Evolutionary conservation across 2,329 filamentous ascomycete genomes (phyloP), one percentile per base, ranked within the genome.

Genomic region (Fusarium burgessii): DNA sequence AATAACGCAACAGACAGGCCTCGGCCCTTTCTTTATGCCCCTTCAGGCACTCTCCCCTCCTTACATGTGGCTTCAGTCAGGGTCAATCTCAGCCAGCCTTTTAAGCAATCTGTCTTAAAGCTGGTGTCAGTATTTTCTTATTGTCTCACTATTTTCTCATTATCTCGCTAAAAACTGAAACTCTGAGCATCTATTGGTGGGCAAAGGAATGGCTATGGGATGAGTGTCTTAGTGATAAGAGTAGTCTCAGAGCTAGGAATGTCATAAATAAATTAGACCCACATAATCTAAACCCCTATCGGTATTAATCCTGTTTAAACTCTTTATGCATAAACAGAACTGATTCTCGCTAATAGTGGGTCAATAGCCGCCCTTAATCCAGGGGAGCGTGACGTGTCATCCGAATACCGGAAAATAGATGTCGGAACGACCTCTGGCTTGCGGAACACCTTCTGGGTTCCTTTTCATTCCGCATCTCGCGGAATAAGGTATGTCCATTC

Each of bases 401-500:
- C 45, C 29, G 15, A 49, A 33, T 49, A 33, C 14, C 7, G 10
- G 10, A 4, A 33, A 10, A 12, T 8, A 1, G 18, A 3, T 20
- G 13, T 9, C n/a, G 5, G 11, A 7, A 17, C 15, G 0, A 23
- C 32, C 11, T 49, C 29, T 33, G 15, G 5, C 14, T 17, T 17
- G 10, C 15, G 6, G 20, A 18, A 6, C 29, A 18, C 18, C 29
- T 49, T 32, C 27, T n/a, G 7, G 27, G 32, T 47, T 23, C 45
- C 14, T 32, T 11, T 1, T 7, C 8, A 20, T 32, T 15, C 13
- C 13, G 18, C 9, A 29, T 10, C 5, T 7, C n/a, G 7, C 13
- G 27, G n/a, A 32, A 6, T 15, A 20, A 47, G 5, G 3, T 6
- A 17, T 9, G 2, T 3, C n/a, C 3, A 14, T 1, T 17, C 14